Evolutionary conservation across 1,284 basidiomycete species (phyloP), one percentile per base, ranked within the genome.

Genomic region (Leccinum pallidistipes): DNA sequence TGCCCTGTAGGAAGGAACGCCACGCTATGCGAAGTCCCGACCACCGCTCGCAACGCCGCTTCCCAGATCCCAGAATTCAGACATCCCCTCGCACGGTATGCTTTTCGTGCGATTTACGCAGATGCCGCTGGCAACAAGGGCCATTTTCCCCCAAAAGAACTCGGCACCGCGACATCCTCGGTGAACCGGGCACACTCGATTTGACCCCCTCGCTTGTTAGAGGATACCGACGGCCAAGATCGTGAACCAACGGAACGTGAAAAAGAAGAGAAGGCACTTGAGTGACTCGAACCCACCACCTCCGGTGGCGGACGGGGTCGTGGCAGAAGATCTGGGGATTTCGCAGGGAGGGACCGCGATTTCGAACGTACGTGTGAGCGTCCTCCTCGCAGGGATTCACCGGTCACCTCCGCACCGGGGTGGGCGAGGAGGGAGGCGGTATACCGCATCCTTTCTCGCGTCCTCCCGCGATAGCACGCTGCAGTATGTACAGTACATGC

Each of bases 91-190:
- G 89, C 88, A 1, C 85, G 88, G 24, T 92, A 88, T 74, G 84
- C 86, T 11, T 92, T 92, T 80, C 83, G 87, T 38, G 85, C 88
- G 5, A 83, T 92, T 45, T 92, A 87, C 66, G 87, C 88, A 1
- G 91, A 92, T 72, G 78, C 86, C 9, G 79, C 81, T 21, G 21
- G 21, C 6, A 84, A 83, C 69, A 86, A 87, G 66, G 90, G 90
- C 5, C 82, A 83, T 18, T 88, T 86, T 65, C 76, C 86, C 0
- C 82, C 84, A 70, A 91, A 91, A 75, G 90, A 92, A 51, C 82
- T 92, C 49, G 91, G 91, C 21, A 83, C 83, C 86, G 90, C 64
- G 91, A 92, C 74, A 87, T 92, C 65, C 82, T 91, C 3, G 89
- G 91, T 57, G 87, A 90, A 71, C 87, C 88, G 7, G 90, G 89